Conservation (phyloP, 78 protist species). For the Ministeria vibrans region DNA sequence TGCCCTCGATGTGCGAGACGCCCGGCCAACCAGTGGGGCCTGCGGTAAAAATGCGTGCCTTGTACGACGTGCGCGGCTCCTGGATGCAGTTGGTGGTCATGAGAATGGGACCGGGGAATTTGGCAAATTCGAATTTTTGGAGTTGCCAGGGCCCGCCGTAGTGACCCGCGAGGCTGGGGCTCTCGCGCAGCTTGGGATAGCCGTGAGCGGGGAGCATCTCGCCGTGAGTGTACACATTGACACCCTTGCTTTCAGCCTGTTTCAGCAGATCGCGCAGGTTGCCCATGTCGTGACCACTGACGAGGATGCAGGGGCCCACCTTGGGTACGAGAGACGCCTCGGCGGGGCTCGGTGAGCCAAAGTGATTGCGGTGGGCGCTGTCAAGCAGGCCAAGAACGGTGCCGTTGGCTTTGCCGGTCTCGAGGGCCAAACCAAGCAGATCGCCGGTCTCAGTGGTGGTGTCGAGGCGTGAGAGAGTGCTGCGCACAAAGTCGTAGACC, state of each 20-base stretch:
- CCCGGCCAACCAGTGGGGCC: slow-evolving; percentile 44
- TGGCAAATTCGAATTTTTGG: slow-evolving; percentile 46
- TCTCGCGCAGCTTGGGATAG: slow-evolving; percentile 57
- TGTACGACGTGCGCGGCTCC: slow-evolving; percentile 44
- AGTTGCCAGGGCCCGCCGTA: slow-evolving; percentile 74
- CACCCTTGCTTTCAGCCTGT: slow-evolving; percentile 44
- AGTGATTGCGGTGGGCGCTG: not conserved
- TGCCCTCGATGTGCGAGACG: slow-evolving; percentile 9
- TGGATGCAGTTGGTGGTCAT: slow-evolving; percentile 81
- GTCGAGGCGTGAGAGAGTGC: slow-evolving; percentile 22
- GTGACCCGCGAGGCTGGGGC: slow-evolving; percentile 48
- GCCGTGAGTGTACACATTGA: slow-evolving; percentile 86
- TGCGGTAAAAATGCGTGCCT: slow-evolving; percentile 57
- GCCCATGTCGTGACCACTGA: slow-evolving; percentile 67
- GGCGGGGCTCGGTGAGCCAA: slow-evolving; percentile 45
- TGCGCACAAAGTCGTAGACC: slow-evolving; percentile 10
- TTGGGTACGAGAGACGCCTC: slow-evolving; percentile 18
- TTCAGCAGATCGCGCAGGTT: slow-evolving; percentile 43
- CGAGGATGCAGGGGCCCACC: slow-evolving; percentile 50
- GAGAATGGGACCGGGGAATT: slow-evolving; percentile 65
- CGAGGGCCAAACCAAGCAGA: slow-evolving; percentile 25
- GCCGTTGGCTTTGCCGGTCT: slow-evolving; percentile 49
- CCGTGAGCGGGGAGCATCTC: slow-evolving; percentile 81
- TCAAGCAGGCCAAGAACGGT: slow-evolving; percentile 43
- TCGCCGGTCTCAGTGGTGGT: not conserved